Evolutionary conservation across 2,329 filamentous ascomycete species (phyloP), one percentile per base, ranked within the genome.

Genomic region (Arachnopeziza araneosa): DNA sequence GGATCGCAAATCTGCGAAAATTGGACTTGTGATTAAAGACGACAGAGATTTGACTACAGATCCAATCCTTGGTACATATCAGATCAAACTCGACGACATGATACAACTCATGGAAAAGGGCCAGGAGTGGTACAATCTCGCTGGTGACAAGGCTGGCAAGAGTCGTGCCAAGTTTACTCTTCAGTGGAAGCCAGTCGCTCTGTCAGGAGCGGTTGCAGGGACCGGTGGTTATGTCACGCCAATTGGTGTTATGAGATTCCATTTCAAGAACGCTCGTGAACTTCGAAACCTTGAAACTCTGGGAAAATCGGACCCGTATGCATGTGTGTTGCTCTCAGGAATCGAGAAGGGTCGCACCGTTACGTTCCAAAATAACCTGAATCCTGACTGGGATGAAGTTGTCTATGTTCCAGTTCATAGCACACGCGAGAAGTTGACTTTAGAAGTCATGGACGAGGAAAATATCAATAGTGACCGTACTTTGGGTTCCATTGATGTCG

Each of bases 381-480:
- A 96, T 72, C 95, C 95, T 1, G 89, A 95, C 57, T 99, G 90
- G 87, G 92, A 99, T 70, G 95, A 99, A 75, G 87, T 99, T 24
- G 83, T 97, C 23, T 99, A 99, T 71, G 83, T 99, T 0, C 93
- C 96, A 1, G 83, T 99, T 60, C 93, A 97, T 73, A 92, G 88
- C 7, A 70, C 83, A 17, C 88, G 91, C 32, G 95, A 99, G 73
- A 91, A 89, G 70, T 79, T 99, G 30, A 86, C 87, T 0, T 77
- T 99, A 21, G 95, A 99, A 74, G 92, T 98, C 65, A 96, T 99
- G 93, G 95, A 99, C 69, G 86, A 95, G 63, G 95, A 99, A 75
- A 93, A 87, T 67, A 82, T 98, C 70, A 91, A 91, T 69, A 95
- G 92, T 72, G 95, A 99, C 74, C 88, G 95, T 59, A 89, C 89